Conservation (phyloP, 1,284 basidiomycete species). For the Moniliophthora roreri region DNA sequence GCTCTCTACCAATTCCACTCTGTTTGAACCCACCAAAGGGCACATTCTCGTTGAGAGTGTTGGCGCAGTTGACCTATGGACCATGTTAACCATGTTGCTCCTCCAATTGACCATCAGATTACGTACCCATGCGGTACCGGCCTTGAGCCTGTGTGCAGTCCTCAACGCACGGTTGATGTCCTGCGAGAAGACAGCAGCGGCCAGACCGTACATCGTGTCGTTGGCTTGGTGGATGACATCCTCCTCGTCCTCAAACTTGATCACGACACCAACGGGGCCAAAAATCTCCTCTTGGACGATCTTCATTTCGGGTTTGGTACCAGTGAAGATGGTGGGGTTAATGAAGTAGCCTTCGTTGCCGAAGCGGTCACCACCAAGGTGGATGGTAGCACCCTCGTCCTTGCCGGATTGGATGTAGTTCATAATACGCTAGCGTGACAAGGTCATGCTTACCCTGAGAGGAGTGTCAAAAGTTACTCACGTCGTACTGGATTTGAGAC, state of each 20-base stretch:
- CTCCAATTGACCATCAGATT: no score
- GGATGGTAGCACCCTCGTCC: slow-evolving; percentile 77
- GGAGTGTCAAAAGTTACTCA: slow-evolving; percentile 51
- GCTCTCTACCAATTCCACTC: slow-evolving; percentile 73
- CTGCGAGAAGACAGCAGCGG: slow-evolving; percentile 82
- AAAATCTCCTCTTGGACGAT: slow-evolving; percentile 91
- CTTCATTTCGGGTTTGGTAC: slow-evolving; percentile 75
- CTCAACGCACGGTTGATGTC: slow-evolving; percentile 76
- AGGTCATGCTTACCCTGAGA: slow-evolving; percentile 37
- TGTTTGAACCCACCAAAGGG: slow-evolving; percentile 85
- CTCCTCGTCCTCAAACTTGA: slow-evolving; percentile 69
- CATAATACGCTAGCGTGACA: slow-evolving; percentile 63
- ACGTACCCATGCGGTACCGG: slow-evolving; percentile 76
- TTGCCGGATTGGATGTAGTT: slow-evolving; percentile 85
- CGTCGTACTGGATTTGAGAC: slow-evolving; percentile 51
- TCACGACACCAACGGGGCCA: slow-evolving; percentile 78
- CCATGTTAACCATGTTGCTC: background rate
- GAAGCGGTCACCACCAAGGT: slow-evolving; percentile 74
- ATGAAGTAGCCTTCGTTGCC: slow-evolving; percentile 77
- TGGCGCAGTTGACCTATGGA: slow-evolving; percentile 62
- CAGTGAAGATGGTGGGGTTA: slow-evolving; percentile 82
- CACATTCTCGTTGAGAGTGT: slow-evolving; percentile 55
- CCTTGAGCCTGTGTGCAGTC: slow-evolving; percentile 76
- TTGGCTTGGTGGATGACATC: slow-evolving; percentile 10
- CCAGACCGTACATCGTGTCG: slow-evolving; percentile 70